A percentile compares a stretch with the other conserved stretches of the same genome.
Evolutionary conservation across 1,284 basidiomycete genomes (phyloP).

Genomic region (Mycosarcoma maydis): DNA sequence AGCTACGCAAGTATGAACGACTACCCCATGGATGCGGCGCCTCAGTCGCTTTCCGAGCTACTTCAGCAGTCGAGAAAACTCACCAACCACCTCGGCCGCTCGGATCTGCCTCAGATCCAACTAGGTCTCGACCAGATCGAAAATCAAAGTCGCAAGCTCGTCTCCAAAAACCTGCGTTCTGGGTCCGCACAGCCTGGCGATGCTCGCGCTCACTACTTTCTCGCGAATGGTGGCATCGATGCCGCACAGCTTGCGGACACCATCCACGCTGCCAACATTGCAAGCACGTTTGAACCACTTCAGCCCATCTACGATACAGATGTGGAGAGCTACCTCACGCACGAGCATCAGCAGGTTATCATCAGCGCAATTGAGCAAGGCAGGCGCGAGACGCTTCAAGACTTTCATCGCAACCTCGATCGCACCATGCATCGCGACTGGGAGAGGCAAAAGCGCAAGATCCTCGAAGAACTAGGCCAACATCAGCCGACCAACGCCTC

Average conservation of each 20-base stretch:
- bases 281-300: constrained; percentile 85
- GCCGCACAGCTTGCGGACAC: constrained; percentile 80
- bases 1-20: constrained; percentile 35
- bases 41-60: constrained; percentile 61
- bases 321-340: constrained; percentile 81
- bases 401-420: constrained; percentile 83
- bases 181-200: constrained; percentile 73
- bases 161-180: constrained; percentile 54
- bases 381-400: constrained; percentile 81
- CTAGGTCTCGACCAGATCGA: constrained; percentile 92
- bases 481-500: constrained; percentile 45
- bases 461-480: constrained; percentile 86
- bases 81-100: constrained; percentile 62
- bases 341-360: constrained; percentile 91
- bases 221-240: constrained; percentile 89
- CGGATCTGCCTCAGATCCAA: constrained; percentile 83
- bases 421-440: constrained; percentile 81
- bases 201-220: constrained; percentile 70
- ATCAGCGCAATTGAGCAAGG: constrained; percentile 92
- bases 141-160: constrained; percentile 72
- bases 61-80: constrained; percentile 64
- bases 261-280: constrained; percentile 82
- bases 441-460: constrained; percentile 86
- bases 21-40: constrained; percentile 50
- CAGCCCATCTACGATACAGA: constrained; percentile 90